These are phyloP conservation scores for Vitis riparia DNA, from an alignment of 164 flowering plant genomes.

Conservation along the genomic window DNA sequence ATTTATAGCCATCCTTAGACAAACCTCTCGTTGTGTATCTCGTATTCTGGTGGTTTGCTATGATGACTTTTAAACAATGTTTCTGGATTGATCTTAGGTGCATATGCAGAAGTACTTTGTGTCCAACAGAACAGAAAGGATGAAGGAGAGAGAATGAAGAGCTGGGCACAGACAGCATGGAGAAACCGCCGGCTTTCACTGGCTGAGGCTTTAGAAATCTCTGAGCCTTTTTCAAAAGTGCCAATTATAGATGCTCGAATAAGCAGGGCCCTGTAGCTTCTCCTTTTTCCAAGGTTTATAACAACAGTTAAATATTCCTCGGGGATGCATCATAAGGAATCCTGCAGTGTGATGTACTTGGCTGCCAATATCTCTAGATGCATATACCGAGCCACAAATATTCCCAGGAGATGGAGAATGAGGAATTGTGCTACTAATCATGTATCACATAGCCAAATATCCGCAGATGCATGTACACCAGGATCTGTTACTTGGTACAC, in stretches of 20 bases:
- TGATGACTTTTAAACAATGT: not conserved
- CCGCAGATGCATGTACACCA: no score
- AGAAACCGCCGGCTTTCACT: constrained; percentile 71
- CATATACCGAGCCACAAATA: no score
- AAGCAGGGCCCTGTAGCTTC: constrained; percentile 48
- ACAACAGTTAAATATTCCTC: not conserved
- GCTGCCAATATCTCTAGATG: not conserved
- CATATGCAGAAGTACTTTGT: constrained; percentile 71
- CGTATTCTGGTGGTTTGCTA: not conserved
- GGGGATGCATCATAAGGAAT: not conserved
- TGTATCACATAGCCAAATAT: no score
- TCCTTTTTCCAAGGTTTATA: not conserved
- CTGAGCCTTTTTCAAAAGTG: constrained; percentile 43
- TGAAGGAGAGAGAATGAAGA: constrained; percentile 80
- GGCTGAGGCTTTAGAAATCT: constrained; percentile 65
- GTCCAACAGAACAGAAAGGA: constrained; percentile 76
- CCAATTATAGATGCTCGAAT: constrained; percentile 76
- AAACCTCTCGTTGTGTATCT: no score
- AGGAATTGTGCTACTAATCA: no score
- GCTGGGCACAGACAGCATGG: constrained; percentile 82
- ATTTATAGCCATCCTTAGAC: no score
- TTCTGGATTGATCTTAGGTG: constrained; percentile 45
- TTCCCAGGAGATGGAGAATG: no score
- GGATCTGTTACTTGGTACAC: no score
- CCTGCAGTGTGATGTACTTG: not conserved